Evolutionary conservation across 2,329 filamentous ascomycete species (phyloP).

Genomic region (Arthroderma uncinatum): DNA sequence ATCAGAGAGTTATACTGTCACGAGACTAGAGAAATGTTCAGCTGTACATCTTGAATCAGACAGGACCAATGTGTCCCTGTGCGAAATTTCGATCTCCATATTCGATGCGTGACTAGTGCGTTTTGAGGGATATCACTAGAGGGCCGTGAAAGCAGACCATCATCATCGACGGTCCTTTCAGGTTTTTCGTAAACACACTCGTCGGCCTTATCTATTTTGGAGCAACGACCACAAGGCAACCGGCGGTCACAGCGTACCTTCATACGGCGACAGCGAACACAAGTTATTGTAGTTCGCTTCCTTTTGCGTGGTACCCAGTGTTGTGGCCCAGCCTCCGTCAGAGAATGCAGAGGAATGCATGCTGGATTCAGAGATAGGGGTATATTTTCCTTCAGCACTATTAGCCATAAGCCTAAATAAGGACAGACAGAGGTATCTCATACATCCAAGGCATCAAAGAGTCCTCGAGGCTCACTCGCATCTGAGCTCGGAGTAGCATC

Average conservation of each 20-base stretch:
- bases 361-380: not conserved
- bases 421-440: not conserved
- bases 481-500: not conserved
- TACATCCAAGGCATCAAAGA: not conserved
- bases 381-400: not conserved
- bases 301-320: conserved; percentile 6
- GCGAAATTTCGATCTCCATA: conserved; percentile 11
- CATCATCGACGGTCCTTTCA: not conserved
- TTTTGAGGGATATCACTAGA: conserved; percentile 1
- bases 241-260: conserved; percentile 12
- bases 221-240: conserved; percentile 10
- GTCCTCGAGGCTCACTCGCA: not conserved
- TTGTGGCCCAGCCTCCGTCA: not conserved
- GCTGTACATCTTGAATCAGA: conserved; percentile 9
- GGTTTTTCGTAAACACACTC: conserved; percentile 8
- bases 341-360: not conserved
- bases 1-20: no score
- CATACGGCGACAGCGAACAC: conserved; percentile 11
- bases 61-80: conserved; percentile 10
- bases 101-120: conserved; percentile 5
- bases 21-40: not conserved
- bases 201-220: conserved; percentile 6
- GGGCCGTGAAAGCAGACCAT: not conserved
- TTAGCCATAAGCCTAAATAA: no score
- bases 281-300: conserved; percentile 8